Evolutionary conservation across 2,329 filamentous ascomycete genomes (phyloP).

Genomic region (Sordariomycetes sp.): DNA sequence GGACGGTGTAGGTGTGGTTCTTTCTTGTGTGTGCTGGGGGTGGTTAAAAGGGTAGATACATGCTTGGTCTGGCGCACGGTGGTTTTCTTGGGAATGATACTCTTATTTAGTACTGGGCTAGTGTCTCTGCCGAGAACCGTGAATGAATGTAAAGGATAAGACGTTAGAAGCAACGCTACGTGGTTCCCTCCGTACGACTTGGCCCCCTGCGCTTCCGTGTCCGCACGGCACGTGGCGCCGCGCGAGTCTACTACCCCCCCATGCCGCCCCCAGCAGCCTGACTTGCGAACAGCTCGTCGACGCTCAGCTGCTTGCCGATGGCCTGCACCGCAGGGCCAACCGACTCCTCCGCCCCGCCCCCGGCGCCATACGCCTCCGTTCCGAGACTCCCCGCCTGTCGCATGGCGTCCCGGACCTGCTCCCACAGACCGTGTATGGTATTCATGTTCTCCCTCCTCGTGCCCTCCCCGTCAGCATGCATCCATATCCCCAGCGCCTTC

Average conservation of each 20-base stretch:
- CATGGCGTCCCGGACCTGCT: slow-evolving; percentile 11
- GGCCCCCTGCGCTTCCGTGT: neutral
- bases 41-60: neutral
- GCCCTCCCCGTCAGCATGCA: slow-evolving; percentile 34
- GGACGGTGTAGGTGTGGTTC: slow-evolving; percentile 35
- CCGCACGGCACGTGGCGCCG: neutral
- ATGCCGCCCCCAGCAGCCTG: slow-evolving; percentile 11
- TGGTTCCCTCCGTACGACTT: neutral
- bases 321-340: slow-evolving; percentile 27
- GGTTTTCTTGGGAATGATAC: neutral
- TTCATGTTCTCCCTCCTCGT: slow-evolving; percentile 26
- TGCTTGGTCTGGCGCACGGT: neutral
- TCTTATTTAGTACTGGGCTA: neutral
- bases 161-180: neutral
- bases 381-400: neutral
- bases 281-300: slow-evolving; percentile 30
- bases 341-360: slow-evolving; percentile 5
- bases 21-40: neutral
- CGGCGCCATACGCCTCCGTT: neutral
- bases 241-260: slow-evolving; percentile 6
- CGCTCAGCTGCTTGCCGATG: slow-evolving; percentile 26
- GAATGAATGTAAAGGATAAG: neutral
- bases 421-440: slow-evolving; percentile 29
- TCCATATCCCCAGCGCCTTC: slow-evolving; percentile 38
- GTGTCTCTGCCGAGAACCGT: neutral